A percentile compares a stretch with the other conserved stretches of the same genome.
Conservation (phyloP, 2,329 filamentous ascomycete genomes). For the Coniochaeta ligniaria region DNA sequence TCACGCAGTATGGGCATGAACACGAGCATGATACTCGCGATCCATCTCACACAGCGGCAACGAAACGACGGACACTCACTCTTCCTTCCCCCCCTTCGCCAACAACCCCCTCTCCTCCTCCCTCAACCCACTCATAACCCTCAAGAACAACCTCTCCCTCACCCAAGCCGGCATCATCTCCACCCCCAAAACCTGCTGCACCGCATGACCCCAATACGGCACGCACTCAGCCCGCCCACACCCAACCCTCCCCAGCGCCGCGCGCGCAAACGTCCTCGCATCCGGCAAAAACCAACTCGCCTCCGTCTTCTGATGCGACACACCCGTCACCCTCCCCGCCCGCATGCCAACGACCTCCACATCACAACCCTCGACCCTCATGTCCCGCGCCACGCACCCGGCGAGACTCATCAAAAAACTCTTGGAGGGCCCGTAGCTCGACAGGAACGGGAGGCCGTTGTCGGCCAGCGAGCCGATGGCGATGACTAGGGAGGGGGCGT, state of each 20-base stretch:
- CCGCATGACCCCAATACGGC: constrained; percentile 12
- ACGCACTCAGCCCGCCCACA: constrained; percentile 11
- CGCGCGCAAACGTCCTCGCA: constrained; percentile 10
- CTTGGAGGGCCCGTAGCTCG: constrained; percentile 22
- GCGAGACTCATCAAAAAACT: constrained; percentile 8
- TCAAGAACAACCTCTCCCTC: not conserved
- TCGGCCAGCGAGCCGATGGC: constrained; percentile 41
- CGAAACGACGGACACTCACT: not conserved
- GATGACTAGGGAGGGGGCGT: constrained; percentile 19
- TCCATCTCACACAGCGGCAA: not conserved
- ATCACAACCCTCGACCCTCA: constrained; percentile 7
- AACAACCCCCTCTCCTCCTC: not conserved
- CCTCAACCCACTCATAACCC: not conserved
- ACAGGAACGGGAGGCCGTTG: constrained; percentile 37
- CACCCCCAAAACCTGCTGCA: constrained; percentile 6
- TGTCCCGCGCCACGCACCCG: constrained; percentile 10
- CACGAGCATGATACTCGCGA: no score
- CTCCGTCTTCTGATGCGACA: constrained; percentile 6
- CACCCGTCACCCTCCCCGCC: constrained; percentile 12
- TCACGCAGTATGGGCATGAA: not conserved
- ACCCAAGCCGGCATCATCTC: constrained; percentile 5
- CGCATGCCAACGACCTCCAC: constrained; percentile 15
- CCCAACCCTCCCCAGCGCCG: constrained; percentile 14
- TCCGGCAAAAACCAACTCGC: constrained; percentile 11
- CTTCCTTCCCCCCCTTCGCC: not conserved